Evolutionary conservation across 257 asterid genomes (phyloP).

Genomic region (Mentha longifolia): DNA sequence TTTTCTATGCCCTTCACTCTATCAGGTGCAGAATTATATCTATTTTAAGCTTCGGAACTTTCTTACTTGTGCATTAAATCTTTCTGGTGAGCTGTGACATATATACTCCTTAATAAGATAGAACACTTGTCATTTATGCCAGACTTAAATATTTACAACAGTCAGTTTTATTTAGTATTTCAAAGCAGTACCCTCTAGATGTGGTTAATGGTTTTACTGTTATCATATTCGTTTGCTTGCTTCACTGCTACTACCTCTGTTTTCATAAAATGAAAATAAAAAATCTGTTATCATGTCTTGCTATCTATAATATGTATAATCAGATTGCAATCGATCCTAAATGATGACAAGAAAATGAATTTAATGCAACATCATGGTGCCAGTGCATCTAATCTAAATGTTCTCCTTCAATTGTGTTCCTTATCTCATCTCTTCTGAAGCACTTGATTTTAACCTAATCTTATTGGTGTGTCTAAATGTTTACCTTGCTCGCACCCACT

Average conservation of each 20-base stretch:
- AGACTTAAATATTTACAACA: not conserved
- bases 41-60: slow-evolving; percentile 5
- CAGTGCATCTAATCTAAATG: slow-evolving; percentile 5
- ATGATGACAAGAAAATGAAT: not conserved
- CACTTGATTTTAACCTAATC: too few relatives aligned
- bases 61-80: not conserved
- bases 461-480: not conserved
- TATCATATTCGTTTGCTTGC: not conserved
- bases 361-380: not conserved
- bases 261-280: slow-evolving; percentile 3
- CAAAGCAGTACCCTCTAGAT: not conserved
- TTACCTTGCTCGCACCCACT: slow-evolving; percentile 3
- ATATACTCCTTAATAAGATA: too few relatives aligned
- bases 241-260: not conserved
- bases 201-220: not conserved
- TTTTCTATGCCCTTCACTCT: not conserved
- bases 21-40: not conserved
- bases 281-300: not conserved
- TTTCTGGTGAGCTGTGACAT: not conserved
- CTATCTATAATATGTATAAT: not conserved
- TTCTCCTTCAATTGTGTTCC: too few relatives aligned
- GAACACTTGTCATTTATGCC: too few relatives aligned
- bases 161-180: not conserved
- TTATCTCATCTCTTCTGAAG: too few relatives aligned
- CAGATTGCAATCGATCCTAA: not conserved